phyloP scores from a whole-genome alignment of 345 rosid species.

The Microcos paniculata region DNA sequence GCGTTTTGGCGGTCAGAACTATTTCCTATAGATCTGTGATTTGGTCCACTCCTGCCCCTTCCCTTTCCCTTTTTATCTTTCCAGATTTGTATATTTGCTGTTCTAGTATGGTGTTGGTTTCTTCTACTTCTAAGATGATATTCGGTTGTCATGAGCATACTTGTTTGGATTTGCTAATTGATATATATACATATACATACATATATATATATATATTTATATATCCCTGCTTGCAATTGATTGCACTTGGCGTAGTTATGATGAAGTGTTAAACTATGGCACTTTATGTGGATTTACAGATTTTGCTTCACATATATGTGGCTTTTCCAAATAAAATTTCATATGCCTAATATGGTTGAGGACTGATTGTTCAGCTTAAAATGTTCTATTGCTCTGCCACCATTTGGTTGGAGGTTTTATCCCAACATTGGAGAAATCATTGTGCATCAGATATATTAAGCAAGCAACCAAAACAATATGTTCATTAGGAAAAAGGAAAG shows the following conservation, averaged over 20 bases:
- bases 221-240: neutral
- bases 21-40: constrained; percentile 14
- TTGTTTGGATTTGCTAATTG: neutral
- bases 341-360: neutral
- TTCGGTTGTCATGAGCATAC: constrained; percentile 8
- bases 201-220: too few relatives aligned
- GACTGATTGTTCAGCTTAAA: neutral
- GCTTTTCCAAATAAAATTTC: neutral
- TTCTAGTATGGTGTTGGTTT: too few relatives aligned
- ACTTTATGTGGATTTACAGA: neutral
- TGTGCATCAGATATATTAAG: neutral
- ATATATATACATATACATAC: too few relatives aligned
- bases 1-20: constrained; percentile 76
- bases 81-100: too few relatives aligned
- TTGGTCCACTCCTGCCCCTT: too few relatives aligned
- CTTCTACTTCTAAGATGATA: neutral
- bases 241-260: neutral
- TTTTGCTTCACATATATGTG: neutral
- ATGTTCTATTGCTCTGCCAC: neutral
- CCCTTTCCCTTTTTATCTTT: too few relatives aligned
- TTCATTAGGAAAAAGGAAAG: neutral
- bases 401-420: neutral
- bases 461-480: neutral
- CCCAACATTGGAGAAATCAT: neutral
- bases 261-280: neutral